Conservation (phyloP, 306 rosid genomes). For the apple (Malus domestica) region DNA sequence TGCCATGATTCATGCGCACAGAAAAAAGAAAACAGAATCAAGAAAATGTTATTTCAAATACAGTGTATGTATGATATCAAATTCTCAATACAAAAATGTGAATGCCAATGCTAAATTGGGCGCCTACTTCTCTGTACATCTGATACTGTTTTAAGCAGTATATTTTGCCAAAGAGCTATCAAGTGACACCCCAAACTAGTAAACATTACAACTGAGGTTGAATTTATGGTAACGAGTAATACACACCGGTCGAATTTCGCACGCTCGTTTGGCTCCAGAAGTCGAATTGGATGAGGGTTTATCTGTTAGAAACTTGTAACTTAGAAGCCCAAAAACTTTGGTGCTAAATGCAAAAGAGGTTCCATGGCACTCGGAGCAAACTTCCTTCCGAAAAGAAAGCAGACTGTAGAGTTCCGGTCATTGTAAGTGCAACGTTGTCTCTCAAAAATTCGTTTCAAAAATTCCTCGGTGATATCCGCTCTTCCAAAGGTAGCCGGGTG, state of each 20-base stretch:
- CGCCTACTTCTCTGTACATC: slow-evolving; percentile 38
- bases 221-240: no score
- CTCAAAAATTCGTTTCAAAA: slow-evolving; percentile 31
- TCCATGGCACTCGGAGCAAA: slow-evolving; percentile 85
- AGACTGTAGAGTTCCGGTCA: slow-evolving; percentile 33
- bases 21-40: not conserved
- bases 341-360: slow-evolving; percentile 51
- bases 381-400: slow-evolving; percentile 81
- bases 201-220: not conserved
- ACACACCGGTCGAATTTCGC: not conserved
- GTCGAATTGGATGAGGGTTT: not conserved
- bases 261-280: not conserved
- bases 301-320: not conserved
- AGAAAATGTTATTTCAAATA: not conserved
- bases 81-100: slow-evolving; percentile 6
- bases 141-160: slow-evolving; percentile 8
- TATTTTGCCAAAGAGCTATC: not conserved
- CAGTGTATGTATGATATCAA: not conserved
- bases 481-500: slow-evolving; percentile 89
- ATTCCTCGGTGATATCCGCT: slow-evolving; percentile 46
- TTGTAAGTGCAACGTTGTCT: slow-evolving; percentile 56
- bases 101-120: not conserved
- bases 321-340: slow-evolving; percentile 58
- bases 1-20: no score
- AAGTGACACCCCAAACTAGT: not conserved